These are phyloP conservation scores for Mycena leptocephala DNA, from an alignment of 768 basidiomycete species.

Conservation along the genomic window DNA sequence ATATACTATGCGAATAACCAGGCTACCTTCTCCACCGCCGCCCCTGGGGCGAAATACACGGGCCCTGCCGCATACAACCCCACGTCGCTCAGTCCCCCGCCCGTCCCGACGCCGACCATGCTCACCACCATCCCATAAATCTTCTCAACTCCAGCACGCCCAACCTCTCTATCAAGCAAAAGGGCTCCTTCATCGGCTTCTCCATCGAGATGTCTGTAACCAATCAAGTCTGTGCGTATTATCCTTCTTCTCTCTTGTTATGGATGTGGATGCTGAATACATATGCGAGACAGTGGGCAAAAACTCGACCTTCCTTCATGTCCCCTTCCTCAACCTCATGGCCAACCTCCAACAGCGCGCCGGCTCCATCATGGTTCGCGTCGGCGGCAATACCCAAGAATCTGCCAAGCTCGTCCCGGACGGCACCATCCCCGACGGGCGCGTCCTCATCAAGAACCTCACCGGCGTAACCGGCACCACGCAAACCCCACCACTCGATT, in stretches of 20 bases:
- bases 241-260: not conserved
- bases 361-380: constrained; percentile 73
- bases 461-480: constrained; percentile 44
- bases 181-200: constrained; percentile 68
- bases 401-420: constrained; percentile 50
- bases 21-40: not conserved
- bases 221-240: not conserved
- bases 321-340: constrained; percentile 86
- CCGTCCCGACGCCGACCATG: constrained; percentile 62
- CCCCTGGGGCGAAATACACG: not conserved
- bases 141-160: constrained; percentile 52
- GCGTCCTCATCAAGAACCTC: not conserved
- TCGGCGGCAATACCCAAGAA: constrained; percentile 90
- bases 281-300: not conserved
- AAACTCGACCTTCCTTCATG: constrained; percentile 40
- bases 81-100: constrained; percentile 65
- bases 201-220: not conserved
- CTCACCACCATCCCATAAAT: constrained; percentile 61
- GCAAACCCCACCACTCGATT: constrained; percentile 65
- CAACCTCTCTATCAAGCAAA: constrained; percentile 57
- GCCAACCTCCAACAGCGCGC: constrained; percentile 77
- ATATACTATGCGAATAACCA: not conserved
- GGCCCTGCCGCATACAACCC: constrained; percentile 50
- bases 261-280: not conserved
- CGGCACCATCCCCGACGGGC: not conserved